phyloP scores from a whole-genome alignment of 371 early-diverging fungal genomes.

The Gilbertella persicaria region DNA sequence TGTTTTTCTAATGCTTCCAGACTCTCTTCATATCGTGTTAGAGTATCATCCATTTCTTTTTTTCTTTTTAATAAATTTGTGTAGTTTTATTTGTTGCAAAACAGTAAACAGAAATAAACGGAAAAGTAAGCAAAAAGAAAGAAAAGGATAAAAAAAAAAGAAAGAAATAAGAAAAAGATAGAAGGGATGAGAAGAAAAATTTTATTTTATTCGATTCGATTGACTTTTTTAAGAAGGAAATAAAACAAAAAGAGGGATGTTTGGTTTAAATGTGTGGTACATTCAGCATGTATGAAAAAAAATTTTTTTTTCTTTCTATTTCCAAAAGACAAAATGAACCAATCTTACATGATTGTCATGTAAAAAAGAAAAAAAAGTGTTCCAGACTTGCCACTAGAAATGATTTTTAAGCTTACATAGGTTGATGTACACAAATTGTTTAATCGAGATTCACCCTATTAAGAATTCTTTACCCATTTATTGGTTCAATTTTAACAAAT shows the following conservation, averaged over 20 bases:
- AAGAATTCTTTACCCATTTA: background rate
- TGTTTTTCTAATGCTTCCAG: slow-evolving; percentile 42
- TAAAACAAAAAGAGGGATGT: too few relatives aligned
- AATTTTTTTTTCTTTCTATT: too few relatives aligned
- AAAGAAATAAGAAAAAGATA: background rate
- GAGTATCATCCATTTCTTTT: slow-evolving; percentile 31
- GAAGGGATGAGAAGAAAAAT: background rate
- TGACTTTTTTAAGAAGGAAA: background rate
- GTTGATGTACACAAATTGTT: background rate
- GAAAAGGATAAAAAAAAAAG: background rate
- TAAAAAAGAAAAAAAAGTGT: background rate
- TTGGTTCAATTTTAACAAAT: too few relatives aligned
- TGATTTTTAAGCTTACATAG: background rate
- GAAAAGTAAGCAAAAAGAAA: background rate
- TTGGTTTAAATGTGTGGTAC: too few relatives aligned
- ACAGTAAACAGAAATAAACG: too few relatives aligned
- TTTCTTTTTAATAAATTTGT: background rate
- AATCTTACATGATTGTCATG: too few relatives aligned
- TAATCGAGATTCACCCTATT: background rate
- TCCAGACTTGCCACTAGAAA: too few relatives aligned
- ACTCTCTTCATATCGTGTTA: slow-evolving; percentile 38
- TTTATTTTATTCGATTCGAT: background rate
- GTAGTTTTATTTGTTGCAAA: background rate
- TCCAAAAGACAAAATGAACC: too few relatives aligned
- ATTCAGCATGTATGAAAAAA: too few relatives aligned